A percentile compares a stretch with the other conserved stretches of the same genome.
Conservation (phyloP, 2,329 filamentous ascomycete genomes). For the Epichloe sylvatica region DNA sequence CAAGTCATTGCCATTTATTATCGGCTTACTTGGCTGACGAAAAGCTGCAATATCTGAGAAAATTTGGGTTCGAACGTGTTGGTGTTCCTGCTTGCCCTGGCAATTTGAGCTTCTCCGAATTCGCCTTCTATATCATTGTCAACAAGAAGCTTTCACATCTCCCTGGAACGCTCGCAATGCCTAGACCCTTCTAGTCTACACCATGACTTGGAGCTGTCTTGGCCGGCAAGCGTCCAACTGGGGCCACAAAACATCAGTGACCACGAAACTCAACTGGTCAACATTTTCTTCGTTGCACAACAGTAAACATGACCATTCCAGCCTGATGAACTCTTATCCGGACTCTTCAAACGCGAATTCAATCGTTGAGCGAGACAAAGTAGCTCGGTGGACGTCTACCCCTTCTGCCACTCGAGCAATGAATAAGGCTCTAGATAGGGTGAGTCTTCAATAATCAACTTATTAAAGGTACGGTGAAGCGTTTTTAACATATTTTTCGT, state of each 20-base stretch:
- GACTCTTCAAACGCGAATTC: not conserved
- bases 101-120: not conserved
- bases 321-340: not conserved
- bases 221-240: conserved; percentile 25
- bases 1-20: not conserved
- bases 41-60: too few relatives aligned
- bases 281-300: not conserved
- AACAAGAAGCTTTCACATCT: not conserved
- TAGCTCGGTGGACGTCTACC: conserved; percentile 16
- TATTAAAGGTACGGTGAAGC: not conserved
- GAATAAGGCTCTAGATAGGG: conserved; percentile 20
- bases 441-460: conserved; percentile 7
- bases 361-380: not conserved
- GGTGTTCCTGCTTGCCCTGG: too few relatives aligned
- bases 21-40: too few relatives aligned
- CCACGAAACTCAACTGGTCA: conserved; percentile 2
- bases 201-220: conserved; percentile 27
- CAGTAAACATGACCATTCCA: conserved; percentile 3
- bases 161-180: not conserved
- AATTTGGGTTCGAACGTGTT: too few relatives aligned
- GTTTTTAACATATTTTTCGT: not conserved
- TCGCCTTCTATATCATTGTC: not conserved
- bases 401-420: conserved; percentile 17
- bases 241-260: conserved; percentile 9
- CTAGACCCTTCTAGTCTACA: conserved; percentile 9